Percentiles rank a stretch among this genome's conserved stretches.
These are phyloP conservation scores for Curvularia sp. DNA, from an alignment of 2,329 filamentous ascomycete species.

Conservation along the genomic window DNA sequence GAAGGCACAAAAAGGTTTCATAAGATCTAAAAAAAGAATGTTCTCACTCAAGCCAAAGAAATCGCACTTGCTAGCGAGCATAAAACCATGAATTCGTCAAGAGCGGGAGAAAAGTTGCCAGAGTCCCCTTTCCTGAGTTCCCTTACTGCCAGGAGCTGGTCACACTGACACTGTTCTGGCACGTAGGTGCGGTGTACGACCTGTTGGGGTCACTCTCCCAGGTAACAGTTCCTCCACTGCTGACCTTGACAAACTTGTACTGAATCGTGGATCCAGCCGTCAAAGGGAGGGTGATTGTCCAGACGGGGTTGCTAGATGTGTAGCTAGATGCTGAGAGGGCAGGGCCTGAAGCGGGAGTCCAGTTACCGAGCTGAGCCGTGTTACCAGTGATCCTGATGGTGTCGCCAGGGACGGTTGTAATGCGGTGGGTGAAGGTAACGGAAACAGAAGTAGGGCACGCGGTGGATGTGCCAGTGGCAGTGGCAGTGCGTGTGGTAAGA, in stretches of 20 bases:
- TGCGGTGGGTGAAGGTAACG: slow-evolving; percentile 56
- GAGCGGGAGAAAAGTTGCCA: not conserved
- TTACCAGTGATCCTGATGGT: slow-evolving; percentile 57
- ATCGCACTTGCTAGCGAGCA: not conserved
- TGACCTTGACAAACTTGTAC: slow-evolving; percentile 57
- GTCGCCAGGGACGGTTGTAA: slow-evolving; percentile 58
- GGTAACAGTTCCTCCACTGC: slow-evolving; percentile 54
- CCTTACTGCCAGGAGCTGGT: slow-evolving; percentile 24
- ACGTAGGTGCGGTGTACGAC: slow-evolving; percentile 46
- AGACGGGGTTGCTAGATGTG: slow-evolving; percentile 55
- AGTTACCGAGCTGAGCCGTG: slow-evolving; percentile 54
- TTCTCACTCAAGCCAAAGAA: not conserved
- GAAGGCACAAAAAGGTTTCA: not conserved
- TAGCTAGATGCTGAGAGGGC: slow-evolving; percentile 54
- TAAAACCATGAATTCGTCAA: not conserved
- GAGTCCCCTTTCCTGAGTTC: not conserved
- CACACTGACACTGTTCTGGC: slow-evolving; percentile 34
- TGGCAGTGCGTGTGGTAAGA: slow-evolving; percentile 12
- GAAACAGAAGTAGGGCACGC: slow-evolving; percentile 38
- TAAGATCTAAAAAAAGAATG: not conserved
- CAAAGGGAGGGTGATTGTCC: slow-evolving; percentile 54
- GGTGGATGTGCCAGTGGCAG: slow-evolving; percentile 15
- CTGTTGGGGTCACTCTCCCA: slow-evolving; percentile 57
- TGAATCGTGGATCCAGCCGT: slow-evolving; percentile 50
- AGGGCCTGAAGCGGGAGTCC: slow-evolving; percentile 51